Evolutionary conservation across 176 grass and related monocot species (phyloP).

Genomic region (Zoysia pacifica): DNA sequence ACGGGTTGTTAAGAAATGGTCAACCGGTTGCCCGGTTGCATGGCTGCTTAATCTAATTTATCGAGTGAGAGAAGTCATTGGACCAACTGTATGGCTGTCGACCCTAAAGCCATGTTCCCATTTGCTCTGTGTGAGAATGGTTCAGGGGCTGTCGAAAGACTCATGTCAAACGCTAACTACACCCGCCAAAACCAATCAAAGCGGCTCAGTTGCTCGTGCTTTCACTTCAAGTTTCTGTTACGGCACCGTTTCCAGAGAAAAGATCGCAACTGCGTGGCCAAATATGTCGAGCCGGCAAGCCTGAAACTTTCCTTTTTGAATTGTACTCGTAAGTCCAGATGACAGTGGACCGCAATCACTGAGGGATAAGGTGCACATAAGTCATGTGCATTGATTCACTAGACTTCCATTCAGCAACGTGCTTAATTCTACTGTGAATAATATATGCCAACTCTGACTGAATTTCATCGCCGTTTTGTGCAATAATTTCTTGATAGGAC

Average conservation of each 20-base stretch:
- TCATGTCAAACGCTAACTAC: conserved; percentile 11
- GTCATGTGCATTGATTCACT: neutral
- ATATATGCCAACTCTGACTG: conserved; percentile 13
- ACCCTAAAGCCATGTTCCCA: conserved; percentile 20
- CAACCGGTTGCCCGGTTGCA: conserved; percentile 41
- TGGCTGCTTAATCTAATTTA: conserved; percentile 20
- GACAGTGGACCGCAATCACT: neutral
- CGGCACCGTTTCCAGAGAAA: neutral
- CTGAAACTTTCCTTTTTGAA: conserved; percentile 3
- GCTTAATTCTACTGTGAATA: conserved; percentile 31
- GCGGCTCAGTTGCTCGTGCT: neutral
- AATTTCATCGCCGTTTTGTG: neutral
- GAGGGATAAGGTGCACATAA: conserved; percentile 11
- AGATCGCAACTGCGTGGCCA: neutral
- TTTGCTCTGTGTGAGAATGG: conserved; percentile 43
- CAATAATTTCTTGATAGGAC: conserved; percentile 19
- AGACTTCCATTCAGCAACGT: conserved; percentile 14
- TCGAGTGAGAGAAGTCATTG: conserved; percentile 33
- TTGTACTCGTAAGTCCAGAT: neutral
- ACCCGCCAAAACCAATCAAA: neutral
- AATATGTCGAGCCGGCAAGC: neutral
- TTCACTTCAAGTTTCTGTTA: neutral
- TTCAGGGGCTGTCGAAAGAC: neutral
- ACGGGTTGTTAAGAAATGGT: conserved; percentile 10
- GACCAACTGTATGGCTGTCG: conserved; percentile 1